Conservation (phyloP, 2,329 filamentous ascomycete species). For the Chaetomiaceae sp. region DNA sequence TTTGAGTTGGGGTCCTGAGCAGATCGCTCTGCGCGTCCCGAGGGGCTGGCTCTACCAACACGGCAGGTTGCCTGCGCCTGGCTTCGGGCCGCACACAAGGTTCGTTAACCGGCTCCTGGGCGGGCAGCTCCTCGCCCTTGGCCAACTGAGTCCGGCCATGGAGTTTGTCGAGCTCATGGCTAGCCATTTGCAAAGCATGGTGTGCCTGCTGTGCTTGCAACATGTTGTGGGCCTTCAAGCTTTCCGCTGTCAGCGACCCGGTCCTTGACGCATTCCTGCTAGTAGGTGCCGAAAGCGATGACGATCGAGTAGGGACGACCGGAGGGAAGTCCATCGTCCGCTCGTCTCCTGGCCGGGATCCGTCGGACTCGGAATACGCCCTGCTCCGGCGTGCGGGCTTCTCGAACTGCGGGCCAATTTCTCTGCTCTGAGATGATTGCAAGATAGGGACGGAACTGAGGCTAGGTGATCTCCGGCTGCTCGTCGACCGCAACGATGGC, state of each 20-base stretch:
- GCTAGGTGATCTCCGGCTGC: conserved; percentile 52
- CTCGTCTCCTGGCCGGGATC: conserved; percentile 39
- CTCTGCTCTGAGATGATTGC: conserved; percentile 37
- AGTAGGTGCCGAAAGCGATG: conserved; percentile 57
- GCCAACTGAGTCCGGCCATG: conserved; percentile 3
- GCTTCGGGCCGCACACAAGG: not conserved
- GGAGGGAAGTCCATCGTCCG: conserved; percentile 57
- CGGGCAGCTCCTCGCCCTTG: conserved; percentile 8
- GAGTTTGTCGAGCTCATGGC: conserved; percentile 20
- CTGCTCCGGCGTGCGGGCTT: conserved; percentile 36
- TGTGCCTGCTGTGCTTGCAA: conserved; percentile 30
- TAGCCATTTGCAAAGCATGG: conserved; percentile 20
- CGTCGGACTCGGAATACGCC: conserved; percentile 43
- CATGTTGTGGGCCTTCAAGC: conserved; percentile 49
- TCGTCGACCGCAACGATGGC: conserved; percentile 55
- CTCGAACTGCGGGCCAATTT: conserved; percentile 39
- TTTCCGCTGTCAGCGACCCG: conserved; percentile 53
- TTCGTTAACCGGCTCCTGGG: too few relatives aligned
- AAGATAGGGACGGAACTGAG: conserved; percentile 41
- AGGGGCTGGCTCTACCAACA: conserved; percentile 11
- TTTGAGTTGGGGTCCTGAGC: conserved; percentile 1
- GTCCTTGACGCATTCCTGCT: conserved; percentile 51
- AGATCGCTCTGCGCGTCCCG: conserved; percentile 12
- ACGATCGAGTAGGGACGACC: conserved; percentile 49
- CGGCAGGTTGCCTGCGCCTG: conserved; percentile 4